Base-by-base conservation (phyloP, 176 grass and related monocot genomes). In the Carex cristatella region DNA sequence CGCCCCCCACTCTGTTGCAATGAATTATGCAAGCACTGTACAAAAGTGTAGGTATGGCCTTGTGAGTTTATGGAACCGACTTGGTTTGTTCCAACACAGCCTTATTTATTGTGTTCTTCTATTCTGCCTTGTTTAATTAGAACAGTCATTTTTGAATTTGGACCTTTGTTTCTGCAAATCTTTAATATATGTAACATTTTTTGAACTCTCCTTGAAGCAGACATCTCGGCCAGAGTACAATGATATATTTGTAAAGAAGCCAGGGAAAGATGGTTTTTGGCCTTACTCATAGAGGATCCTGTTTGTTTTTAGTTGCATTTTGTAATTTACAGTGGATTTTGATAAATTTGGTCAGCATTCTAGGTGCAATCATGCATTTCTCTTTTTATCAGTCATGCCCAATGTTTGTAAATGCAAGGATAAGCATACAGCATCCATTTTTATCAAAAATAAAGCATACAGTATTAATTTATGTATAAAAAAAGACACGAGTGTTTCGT, bases 171-270 rank as follows among this genome's bases (percentile, higher is more conserved):
- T 82, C 4, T 64, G 38, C 15, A 28, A 61, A 82, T 40, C 44
- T 65, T 49, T 44, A 19, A 61, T 23, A 49, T 23, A 49, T 65
- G 6, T 48, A 38, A 65, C 16, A 48, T 46, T 82, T 65, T 82
- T 4, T 66, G 42, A 54, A 65, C 48, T 83, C 48, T 83, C 30
- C 32, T 37, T 83, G 23, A 54, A 67, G 35, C 81, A 83, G 81
- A 83, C 81, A 57, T 83, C 81, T 32, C 59, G 61, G 27, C 81
- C 81, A 32, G 81, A 83, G 42, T 83, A 69, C 27, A 83, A 83
- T 67, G 62, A 83, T 28, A 69, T 83, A 32, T 83, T 83, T 67
- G 81, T 83, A 28, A 83, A 83, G 81, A 83, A 83, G 38, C 81
- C 63, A 16, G 63, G 69, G 15, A 65, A 18, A 53, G 59, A 83